Evolutionary conservation across 1,284 basidiomycete genomes (phyloP), one percentile per base, ranked within the genome.

Genomic region (Pseudozyma thailandica): DNA sequence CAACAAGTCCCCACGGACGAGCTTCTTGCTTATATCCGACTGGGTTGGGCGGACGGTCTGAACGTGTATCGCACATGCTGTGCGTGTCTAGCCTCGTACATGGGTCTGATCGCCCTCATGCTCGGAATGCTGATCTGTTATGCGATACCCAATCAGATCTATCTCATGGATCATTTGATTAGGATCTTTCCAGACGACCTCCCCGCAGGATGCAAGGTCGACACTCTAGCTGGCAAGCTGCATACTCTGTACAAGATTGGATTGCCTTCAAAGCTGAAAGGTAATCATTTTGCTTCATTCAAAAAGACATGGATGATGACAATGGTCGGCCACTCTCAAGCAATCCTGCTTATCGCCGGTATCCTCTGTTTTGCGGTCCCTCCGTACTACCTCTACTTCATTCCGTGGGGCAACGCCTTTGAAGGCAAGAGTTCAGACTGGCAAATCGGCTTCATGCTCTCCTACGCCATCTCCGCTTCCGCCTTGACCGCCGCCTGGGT

Each of bases 231-330:
- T 28, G 31, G 8, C 25, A 50, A 25, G 23, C 15, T 48, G 2
- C 6, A 10, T 2, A 31, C 37, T 15, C 39, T 62, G 10, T 38
- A 42, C 46, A 51, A 37, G 13, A 47, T 55, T 13, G 60, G 53
- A 5, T 28, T 12, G 6, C 60, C 60, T 2, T 26, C 33, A 5
- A 51, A 48, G 1, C 45, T 51, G 4, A 12, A 30, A 10, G 60
- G 60, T 1, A 30, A 12, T 2, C 10, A 16, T n/a, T 62, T 48
- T 20, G 15, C 49, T 3, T 52, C 60, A 0, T 62, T 51, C 39
- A 55, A 51, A 8, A 55, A 52, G 44, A 48, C 52, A 7, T 62
- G 60, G 60, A 62, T 62, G 60, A 33, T 62, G 44, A 46, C 44
- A 0, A 42, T 62, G 38, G 6, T 56, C 0, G 60, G 60, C 4